These are phyloP conservation scores for Penicillium subrubescens DNA, from an alignment of 495 filamentous ascomycete genomes.

Conservation along the genomic window DNA sequence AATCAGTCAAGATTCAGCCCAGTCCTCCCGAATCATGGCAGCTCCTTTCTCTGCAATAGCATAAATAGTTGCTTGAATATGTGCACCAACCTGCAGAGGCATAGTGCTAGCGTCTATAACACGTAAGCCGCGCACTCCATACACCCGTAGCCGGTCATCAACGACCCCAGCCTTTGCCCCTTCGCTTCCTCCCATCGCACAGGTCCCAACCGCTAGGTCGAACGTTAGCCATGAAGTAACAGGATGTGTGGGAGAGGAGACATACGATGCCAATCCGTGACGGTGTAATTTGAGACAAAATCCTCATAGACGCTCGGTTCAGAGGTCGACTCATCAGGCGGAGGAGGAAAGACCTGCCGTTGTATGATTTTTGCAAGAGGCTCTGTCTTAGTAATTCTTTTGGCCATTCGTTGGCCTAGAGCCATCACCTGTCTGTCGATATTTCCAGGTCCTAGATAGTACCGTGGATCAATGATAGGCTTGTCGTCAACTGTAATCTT, in stretches of 20 bases:
- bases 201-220: conserved; percentile 46
- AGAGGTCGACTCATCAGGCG: background rate
- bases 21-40: conserved; percentile 42
- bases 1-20: conserved; percentile 10
- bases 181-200: conserved; percentile 50
- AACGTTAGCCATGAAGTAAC: background rate
- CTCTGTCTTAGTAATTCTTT: conserved; percentile 43
- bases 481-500: conserved; percentile 24
- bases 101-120: conserved; percentile 60
- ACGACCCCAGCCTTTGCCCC: conserved; percentile 46
- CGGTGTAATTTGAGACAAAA: conserved; percentile 41
- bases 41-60: conserved; percentile 56
- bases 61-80: conserved; percentile 58
- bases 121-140: conserved; percentile 49
- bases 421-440: conserved; percentile 48
- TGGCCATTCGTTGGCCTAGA: conserved; percentile 40
- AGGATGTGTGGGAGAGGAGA: background rate
- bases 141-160: conserved; percentile 47
- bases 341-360: conserved; percentile 40
- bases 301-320: conserved; percentile 34
- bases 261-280: conserved; percentile 45
- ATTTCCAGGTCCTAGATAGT: conserved; percentile 37
- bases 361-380: conserved; percentile 46
- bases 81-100: conserved; percentile 51
- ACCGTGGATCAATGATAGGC: conserved; percentile 48